Conservation (phyloP, 139 green algal species). For the Trebouxia sp. region DNA sequence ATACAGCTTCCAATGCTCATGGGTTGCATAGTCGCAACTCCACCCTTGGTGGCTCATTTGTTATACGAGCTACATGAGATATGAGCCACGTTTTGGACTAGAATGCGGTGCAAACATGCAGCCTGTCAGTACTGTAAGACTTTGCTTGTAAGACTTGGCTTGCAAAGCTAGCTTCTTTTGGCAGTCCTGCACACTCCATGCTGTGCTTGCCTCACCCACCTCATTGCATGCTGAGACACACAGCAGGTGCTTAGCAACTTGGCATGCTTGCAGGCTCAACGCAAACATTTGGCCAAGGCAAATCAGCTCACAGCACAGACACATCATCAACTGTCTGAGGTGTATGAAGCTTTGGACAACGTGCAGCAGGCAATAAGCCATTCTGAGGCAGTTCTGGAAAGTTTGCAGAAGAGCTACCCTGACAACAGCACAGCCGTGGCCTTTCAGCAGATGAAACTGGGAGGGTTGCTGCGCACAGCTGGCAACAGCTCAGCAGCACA, state of each 20-base stretch:
- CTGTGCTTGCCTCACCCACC: too few species aligned
- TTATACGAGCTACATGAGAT: too few species aligned
- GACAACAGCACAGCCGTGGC: constrained; percentile 21
- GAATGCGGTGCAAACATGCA: too few species aligned
- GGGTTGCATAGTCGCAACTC: too few species aligned
- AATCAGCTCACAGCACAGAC: constrained; percentile 37
- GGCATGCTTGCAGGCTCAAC: constrained; percentile 30
- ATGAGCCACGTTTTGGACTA: too few species aligned
- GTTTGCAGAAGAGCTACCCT: background rate
- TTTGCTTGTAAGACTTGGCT: too few species aligned
- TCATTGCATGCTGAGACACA: background rate
- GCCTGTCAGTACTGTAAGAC: too few species aligned
- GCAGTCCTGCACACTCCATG: too few species aligned
- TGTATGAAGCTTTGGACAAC: background rate
- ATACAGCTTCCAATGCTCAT: too few species aligned
- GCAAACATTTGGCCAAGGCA: constrained; percentile 14
- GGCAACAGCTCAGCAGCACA: background rate
- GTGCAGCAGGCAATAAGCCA: background rate
- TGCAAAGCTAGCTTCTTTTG: too few species aligned
- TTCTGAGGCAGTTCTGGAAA: background rate
- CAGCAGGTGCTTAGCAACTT: background rate
- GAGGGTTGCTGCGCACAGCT: background rate
- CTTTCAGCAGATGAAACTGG: constrained; percentile 4
- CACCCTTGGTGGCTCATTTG: too few species aligned
- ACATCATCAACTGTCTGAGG: constrained; percentile 32